Evolutionary conservation across 148 eudicot species (phyloP), one percentile per base, ranked within the genome.

Genomic region (Mesembryanthemum crystallinum): DNA sequence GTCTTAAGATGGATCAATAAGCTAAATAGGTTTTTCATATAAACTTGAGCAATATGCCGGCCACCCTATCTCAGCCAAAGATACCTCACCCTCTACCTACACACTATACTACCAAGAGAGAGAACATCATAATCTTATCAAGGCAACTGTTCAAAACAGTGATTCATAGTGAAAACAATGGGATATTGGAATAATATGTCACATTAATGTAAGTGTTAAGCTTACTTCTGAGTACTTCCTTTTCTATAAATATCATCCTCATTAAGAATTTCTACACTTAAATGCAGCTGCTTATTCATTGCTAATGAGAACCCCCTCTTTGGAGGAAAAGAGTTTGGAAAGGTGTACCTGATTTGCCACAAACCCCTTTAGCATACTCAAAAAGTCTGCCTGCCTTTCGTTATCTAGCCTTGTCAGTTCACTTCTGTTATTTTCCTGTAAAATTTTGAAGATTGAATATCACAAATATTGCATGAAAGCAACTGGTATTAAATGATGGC

Each of bases 351-450:
- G 99, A 84, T 96, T 92, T 57, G 87, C 93, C 71, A 91, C 88
- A 80, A 96, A 92, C 12, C 99, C 99, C 89, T 87, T 96, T 79
- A 96, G 72, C 99, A 96, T 96, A 84, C 83, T 83, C 75, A 96
- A 67, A 69, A 96, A 91, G 87, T 96, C 99, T 68, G 88, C 84
- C 25, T 79, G 88, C 77, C 86, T 88, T 80, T 96, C 99, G 73
- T 78, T 87, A 69, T 92, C 97, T 37, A 96, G 81, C 79, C 97
- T 92, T 64, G 82, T 92, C 67, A 94, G 88, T 82, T 95, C 97
- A 73, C 85, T 90, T 88, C 84, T 89, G 81, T 92, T 95, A 74
- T 95, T 95, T 73, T 89, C 96, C 98, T 95, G 90, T 80, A 90
- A n/a, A 52, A 64, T 43, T 39, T 61, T 39, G 29, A 35, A 60